Base-by-base conservation (phyloP, 257 asterid genomes). In the Capsicum pubescens region DNA sequence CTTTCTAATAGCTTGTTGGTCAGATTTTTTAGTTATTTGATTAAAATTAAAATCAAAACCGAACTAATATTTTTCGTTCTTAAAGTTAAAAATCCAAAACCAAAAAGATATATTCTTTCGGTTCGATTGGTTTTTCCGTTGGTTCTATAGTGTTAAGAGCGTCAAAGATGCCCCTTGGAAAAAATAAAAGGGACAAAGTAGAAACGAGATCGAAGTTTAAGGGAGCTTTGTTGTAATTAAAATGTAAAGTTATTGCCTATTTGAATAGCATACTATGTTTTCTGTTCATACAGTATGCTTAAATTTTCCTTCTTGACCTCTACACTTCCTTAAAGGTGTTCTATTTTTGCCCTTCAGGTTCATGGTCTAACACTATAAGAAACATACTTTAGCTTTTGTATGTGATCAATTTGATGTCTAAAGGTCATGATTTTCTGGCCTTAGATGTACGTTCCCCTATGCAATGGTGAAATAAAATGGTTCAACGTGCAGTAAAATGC, bases 381-480 rank as follows among this genome's bases (percentile, higher is more conserved):
- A 68, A 35, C 35, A 36, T 52, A 81, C 48, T 60, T 69, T 60
- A 50, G 86, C 60, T 77, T 79, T 56, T 11, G 19, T 19, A 71
- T 50, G 35, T 72, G 72, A 55, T 48, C 26, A 13, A 36, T 35
- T 59, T 72, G 64, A 76, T 84, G 86, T 61, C 82, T 52, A 52
- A 15, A 63, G 35, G 16, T 71, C 72, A 48, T 35, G 39, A 52
- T 48, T 71, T 82, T 35, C 88, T 81, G 88, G 80, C 89, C 79
- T 80, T 86, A 85, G 82, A 76, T 85, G 84, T 82, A 61, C 19
- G 81, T 77, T n/a, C 66, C 82, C 14, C 79, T 85, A 87, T 80
- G 84, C 83, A 72, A 64, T 77, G 88, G 90, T 92, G 97, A 91
- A 91, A 88, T 92, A 88, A 80, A 86, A 88, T 82, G 89, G 87